Evolutionary conservation across 306 rosid genomes (phyloP), one percentile per base, ranked within the genome.

Genomic region (Trifolium dubium): DNA sequence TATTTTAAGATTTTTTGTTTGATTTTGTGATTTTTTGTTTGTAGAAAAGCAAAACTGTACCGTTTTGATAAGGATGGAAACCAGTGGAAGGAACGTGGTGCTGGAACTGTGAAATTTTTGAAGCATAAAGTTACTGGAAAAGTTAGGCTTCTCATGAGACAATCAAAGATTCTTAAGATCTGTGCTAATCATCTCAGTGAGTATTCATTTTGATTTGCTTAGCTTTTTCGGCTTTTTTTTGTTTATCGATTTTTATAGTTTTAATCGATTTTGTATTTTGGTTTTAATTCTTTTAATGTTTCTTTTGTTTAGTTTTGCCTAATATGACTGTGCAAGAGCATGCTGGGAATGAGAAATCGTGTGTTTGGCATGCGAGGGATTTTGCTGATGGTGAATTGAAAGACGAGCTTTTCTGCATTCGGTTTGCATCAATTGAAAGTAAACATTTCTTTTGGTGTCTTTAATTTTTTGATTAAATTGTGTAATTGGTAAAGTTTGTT

Each of bases 11-110:
- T 30, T 53, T 77, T 6, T 61, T 59, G 40, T 2, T 14, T 18
- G 50, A 0, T 11, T 49, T 5, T 47, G 9, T 53, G 7, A 46
- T 39, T 23, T 1, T 39, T 23, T 1, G 6, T 51, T 74, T 71
- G 40, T 28, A 92, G 98, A 39, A 92, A 90, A 72, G 69, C 92
- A 8, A 92, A 92, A 83, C 91, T 92, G 1, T 90, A 90, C 54
- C 92, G 98, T 30, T 92, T 87, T n/a, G 98, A 92, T 60, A 92
- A 86, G 78, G 93, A 88, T 6, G 97, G 97, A 47, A 90, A 86
- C 12, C 97, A 89, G 67, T 92, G 98, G 97, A 92, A 92, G 72
- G 98, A 92, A 77, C 80, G 97, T 35, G 97, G 98, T 18, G 96
- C 92, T 3, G 98, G 98, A 9, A 85, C 89, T 10, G 97, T 93